A percentile compares a stretch with the other conserved stretches of the same genome.
These are phyloP conservation scores for Lactarius sanguifluus DNA, from an alignment of 768 basidiomycete genomes.

Conservation along the genomic window DNA sequence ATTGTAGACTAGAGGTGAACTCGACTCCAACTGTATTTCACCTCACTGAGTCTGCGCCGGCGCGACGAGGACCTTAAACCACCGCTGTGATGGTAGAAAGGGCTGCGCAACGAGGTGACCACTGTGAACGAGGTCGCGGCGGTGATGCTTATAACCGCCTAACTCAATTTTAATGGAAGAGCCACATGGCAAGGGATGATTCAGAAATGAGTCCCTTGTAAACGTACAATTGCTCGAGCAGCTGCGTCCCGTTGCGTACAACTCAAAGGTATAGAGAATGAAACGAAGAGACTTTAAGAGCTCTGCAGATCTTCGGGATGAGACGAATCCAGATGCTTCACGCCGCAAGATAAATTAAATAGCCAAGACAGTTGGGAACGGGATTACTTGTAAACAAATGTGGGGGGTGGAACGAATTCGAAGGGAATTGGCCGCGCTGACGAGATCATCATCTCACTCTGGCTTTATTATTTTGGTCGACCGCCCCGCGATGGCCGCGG, in stretches of 20 bases:
- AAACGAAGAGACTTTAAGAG: not conserved
- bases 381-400: not conserved
- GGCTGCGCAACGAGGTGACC: not conserved
- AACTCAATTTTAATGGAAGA: not conserved
- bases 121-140: not conserved
- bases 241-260: not conserved
- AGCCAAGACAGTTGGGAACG: no score
- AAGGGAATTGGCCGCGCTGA: not conserved
- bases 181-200: not conserved
- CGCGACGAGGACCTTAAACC: not conserved
- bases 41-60: not conserved
- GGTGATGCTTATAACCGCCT: not conserved
- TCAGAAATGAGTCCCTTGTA: not conserved
- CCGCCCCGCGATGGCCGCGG: not conserved
- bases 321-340: not conserved
- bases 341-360: no score
- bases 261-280: not conserved
- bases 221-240: not conserved
- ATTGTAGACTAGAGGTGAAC: slow-evolving; percentile 42
- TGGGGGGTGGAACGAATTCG: not conserved
- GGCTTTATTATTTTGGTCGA: not conserved
- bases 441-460: not conserved
- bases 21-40: slow-evolving; percentile 11
- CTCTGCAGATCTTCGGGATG: not conserved
- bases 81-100: not conserved